These are phyloP conservation scores for Xylaria sp. DNA, from an alignment of 495 filamentous ascomycete genomes.

Conservation along the genomic window DNA sequence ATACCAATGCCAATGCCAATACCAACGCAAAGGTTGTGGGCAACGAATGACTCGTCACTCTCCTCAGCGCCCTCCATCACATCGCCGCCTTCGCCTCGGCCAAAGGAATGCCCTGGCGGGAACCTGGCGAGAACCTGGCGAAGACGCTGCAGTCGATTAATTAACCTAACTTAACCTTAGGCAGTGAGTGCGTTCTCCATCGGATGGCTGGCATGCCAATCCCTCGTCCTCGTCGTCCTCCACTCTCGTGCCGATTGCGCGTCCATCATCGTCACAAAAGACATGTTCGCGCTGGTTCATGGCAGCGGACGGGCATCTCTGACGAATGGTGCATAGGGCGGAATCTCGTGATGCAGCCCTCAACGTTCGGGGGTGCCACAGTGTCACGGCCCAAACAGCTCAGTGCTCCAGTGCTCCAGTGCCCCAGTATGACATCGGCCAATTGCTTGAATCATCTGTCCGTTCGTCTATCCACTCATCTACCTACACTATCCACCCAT, in stretches of 20 bases:
- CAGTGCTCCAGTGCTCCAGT: slow-evolving; percentile 17
- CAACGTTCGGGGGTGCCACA: slow-evolving; percentile 19
- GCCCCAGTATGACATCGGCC: slow-evolving; percentile 25
- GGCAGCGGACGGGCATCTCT: slow-evolving; percentile 14
- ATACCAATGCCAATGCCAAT: not conserved
- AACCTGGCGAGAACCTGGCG: not conserved
- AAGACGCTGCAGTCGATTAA: slow-evolving; percentile 21
- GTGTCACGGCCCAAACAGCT: slow-evolving; percentile 21
- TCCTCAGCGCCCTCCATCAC: slow-evolving; percentile 15
- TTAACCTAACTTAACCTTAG: too few species aligned
- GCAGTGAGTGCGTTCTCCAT: not conserved
- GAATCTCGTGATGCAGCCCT: slow-evolving; percentile 26
- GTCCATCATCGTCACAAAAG: slow-evolving; percentile 11
- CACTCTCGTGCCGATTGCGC: slow-evolving; percentile 6
- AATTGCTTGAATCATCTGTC: slow-evolving; percentile 19
- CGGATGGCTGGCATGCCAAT: slow-evolving; percentile 14
- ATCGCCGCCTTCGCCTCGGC: too few species aligned
- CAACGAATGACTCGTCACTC: slow-evolving; percentile 27
- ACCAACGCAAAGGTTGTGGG: not conserved
- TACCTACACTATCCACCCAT: not conserved
- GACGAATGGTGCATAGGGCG: slow-evolving; percentile 25
- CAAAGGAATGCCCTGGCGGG: slow-evolving; percentile 6
- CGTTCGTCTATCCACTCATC: not conserved
- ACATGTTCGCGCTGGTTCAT: slow-evolving; percentile 8
- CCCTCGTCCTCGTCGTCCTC: too few species aligned